These are phyloP conservation scores for Trichothecium roseum DNA, from an alignment of 2,329 filamentous ascomycete genomes.

Conservation along the genomic window DNA sequence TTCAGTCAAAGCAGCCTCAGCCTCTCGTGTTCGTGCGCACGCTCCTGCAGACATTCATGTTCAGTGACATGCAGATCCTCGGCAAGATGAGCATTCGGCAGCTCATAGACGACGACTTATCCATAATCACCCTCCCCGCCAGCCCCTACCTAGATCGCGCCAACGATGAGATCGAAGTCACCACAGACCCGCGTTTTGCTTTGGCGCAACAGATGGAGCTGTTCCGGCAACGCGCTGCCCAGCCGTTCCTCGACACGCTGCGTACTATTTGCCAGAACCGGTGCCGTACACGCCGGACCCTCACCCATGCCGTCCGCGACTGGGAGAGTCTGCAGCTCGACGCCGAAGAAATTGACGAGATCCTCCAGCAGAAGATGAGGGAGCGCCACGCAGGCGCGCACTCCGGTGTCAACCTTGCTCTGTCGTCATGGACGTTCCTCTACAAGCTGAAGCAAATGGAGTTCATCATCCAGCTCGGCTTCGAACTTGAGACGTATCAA, in stretches of 20 bases:
- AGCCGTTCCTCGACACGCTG: slow-evolving; percentile 75
- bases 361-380: slow-evolving; percentile 49
- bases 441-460: slow-evolving; percentile 87
- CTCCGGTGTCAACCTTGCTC: slow-evolving; percentile 26
- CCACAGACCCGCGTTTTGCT: slow-evolving; percentile 62
- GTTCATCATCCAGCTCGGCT: slow-evolving; percentile 80
- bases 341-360: slow-evolving; percentile 64
- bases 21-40: slow-evolving; percentile 78
- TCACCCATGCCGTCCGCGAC: slow-evolving; percentile 72
- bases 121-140: slow-evolving; percentile 62
- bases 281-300: slow-evolving; percentile 77
- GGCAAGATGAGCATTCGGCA: slow-evolving; percentile 59
- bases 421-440: slow-evolving; percentile 82
- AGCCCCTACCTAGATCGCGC: slow-evolving; percentile 59
- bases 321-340: slow-evolving; percentile 80
- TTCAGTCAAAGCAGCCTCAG: slow-evolving; percentile 70
- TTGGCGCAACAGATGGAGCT: slow-evolving; percentile 65
- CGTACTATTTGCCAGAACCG: slow-evolving; percentile 82
- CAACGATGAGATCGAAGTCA: slow-evolving; percentile 68
- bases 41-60: slow-evolving; percentile 65
- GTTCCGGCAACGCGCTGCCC: slow-evolving; percentile 48
- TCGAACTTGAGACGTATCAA: slow-evolving; percentile 86
- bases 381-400: slow-evolving; percentile 33
- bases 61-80: slow-evolving; percentile 60
- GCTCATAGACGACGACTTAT: slow-evolving; percentile 74